phyloP scores from a whole-genome alignment of 2,329 filamentous ascomycete species.

The Beauveria sp. region DNA sequence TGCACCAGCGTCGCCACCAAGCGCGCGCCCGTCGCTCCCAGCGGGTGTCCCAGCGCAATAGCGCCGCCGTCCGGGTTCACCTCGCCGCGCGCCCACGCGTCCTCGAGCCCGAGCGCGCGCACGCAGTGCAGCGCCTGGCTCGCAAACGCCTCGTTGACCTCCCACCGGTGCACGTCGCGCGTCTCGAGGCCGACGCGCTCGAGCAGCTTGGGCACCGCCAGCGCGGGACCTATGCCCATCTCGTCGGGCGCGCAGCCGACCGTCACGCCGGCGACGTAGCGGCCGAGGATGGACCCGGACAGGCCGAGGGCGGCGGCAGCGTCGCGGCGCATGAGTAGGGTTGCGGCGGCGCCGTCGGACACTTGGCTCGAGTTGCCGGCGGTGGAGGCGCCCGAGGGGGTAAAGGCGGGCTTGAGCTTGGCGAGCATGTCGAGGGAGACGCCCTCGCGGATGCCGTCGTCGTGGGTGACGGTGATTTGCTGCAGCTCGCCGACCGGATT shows the following conservation, averaged over 20 bases:
- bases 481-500: constrained; percentile 47
- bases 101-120: constrained; percentile 58
- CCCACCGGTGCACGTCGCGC: constrained; percentile 74
- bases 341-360: constrained; percentile 78
- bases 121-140: constrained; percentile 64
- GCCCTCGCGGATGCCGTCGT: constrained; percentile 73
- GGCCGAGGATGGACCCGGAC: constrained; percentile 62
- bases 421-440: constrained; percentile 63
- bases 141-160: constrained; percentile 81
- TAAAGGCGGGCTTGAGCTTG: constrained; percentile 81
- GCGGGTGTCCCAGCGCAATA: constrained; percentile 86
- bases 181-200: constrained; percentile 56
- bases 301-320: constrained; percentile 70
- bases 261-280: constrained; percentile 70
- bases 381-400: constrained; percentile 64
- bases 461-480: constrained; percentile 60
- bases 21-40: constrained; percentile 80
- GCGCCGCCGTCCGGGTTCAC: constrained; percentile 92
- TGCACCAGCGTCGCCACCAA: constrained; percentile 65
- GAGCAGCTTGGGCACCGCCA: constrained; percentile 81
- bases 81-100: constrained; percentile 53
- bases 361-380: constrained; percentile 85
- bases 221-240: constrained; percentile 85
- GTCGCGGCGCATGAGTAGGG: constrained; percentile 75
- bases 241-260: constrained; percentile 79